Conservation (phyloP, 2,329 filamentous ascomycete species). For the Monilinia polystroma region DNA sequence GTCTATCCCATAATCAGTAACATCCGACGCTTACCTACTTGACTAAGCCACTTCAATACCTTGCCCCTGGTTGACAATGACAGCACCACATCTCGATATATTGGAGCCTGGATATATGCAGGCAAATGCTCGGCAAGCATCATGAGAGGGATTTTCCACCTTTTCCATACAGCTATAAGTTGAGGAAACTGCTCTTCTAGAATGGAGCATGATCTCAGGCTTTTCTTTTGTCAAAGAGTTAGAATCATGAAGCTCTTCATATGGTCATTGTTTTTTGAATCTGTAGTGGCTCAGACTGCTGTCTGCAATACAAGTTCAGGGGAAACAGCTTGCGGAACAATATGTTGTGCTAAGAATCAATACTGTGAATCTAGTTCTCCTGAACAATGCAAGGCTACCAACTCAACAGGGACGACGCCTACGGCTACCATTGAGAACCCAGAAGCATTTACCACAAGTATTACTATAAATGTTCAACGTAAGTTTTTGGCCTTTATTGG, state of each 20-base stretch:
- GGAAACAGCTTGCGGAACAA: background rate
- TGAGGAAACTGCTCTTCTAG: background rate
- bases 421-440: constrained; percentile 25
- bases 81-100: background rate
- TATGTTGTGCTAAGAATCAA: background rate
- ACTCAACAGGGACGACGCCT: constrained; percentile 4
- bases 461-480: constrained; percentile 29
- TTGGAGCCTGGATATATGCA: background rate
- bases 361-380: background rate
- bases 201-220: background rate
- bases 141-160: background rate
- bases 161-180: background rate
- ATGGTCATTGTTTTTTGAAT: constrained; percentile 6
- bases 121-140: constrained; percentile 1
- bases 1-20: too few relatives aligned
- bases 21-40: background rate
- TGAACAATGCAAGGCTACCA: background rate
- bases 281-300: background rate
- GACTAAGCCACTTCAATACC: constrained; percentile 6
- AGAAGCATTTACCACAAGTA: constrained; percentile 27
- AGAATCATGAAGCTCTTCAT: constrained; percentile 18
- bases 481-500: background rate
- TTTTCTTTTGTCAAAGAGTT: background rate
- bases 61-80: background rate
- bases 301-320: background rate